Evolutionary conservation across 1,284 basidiomycete genomes (phyloP).

Genomic region (Ceratobasidium sp.): DNA sequence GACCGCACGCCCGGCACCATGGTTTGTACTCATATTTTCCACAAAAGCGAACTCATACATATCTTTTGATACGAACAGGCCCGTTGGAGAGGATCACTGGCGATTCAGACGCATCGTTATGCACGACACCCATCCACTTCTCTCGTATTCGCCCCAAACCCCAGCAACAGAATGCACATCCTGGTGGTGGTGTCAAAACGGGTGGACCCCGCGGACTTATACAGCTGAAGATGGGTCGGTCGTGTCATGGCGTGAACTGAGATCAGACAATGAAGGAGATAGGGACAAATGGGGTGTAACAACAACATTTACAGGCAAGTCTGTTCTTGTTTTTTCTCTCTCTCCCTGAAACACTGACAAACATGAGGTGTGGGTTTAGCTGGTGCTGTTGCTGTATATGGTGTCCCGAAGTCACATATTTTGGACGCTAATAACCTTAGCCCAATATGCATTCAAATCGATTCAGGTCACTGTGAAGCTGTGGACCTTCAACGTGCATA

Average conservation of each 20-base stretch:
- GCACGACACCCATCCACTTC: not conserved
- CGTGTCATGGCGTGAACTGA: constrained; percentile 16
- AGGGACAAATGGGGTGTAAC: not conserved
- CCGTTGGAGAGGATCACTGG: not conserved
- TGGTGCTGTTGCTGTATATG: constrained; percentile 2
- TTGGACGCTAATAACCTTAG: not conserved
- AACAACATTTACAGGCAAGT: constrained; percentile 3
- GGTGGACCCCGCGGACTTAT: not conserved
- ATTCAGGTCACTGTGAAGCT: not conserved
- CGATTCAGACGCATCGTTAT: not conserved
- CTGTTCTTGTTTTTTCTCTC: not conserved
- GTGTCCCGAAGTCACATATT: constrained; percentile 6
- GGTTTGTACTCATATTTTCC: not conserved
- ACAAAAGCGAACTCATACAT: not conserved
- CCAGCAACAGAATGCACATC: constrained; percentile 1
- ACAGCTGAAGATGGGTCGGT: constrained; percentile 5
- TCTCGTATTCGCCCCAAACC: not conserved
- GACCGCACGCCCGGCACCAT: constrained; percentile 11
- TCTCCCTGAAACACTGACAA: not conserved
- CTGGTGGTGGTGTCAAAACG: not conserved
- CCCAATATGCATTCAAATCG: constrained; percentile 2
- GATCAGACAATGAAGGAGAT: not conserved
- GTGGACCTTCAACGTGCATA: not conserved
- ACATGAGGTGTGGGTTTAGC: not conserved
- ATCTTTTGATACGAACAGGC: not conserved